Conservation (phyloP, 306 rosid genomes). For the Vigna angularis region DNA sequence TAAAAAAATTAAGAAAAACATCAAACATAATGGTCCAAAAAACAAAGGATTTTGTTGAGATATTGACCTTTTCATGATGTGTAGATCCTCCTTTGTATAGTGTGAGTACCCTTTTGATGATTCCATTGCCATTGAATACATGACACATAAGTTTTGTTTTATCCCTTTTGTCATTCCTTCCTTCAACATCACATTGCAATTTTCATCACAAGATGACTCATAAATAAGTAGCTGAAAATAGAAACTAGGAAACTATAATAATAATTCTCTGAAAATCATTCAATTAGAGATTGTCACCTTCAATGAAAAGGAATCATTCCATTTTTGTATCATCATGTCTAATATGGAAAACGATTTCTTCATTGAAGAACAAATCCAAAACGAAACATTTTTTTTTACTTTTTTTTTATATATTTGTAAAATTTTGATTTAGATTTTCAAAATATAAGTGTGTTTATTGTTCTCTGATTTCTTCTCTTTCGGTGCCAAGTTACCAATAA, state of each 20-base stretch:
- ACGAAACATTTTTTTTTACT: background rate
- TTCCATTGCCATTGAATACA: constrained; percentile 38
- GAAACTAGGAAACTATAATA: constrained; percentile 2
- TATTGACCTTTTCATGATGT: constrained; percentile 46
- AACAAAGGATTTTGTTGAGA: constrained; percentile 26
- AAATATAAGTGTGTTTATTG: background rate
- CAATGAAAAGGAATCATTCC: constrained; percentile 16
- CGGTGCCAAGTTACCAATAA: background rate
- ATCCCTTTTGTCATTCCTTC: constrained; percentile 36
- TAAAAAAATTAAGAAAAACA: constrained; percentile 19
- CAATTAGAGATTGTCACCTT: constrained; percentile 27
- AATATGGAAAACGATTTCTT: constrained; percentile 1
- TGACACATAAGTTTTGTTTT: constrained; percentile 35
- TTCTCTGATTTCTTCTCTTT: background rate
- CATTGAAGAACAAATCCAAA: background rate
- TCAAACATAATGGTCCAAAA: constrained; percentile 45
- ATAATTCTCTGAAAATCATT: constrained; percentile 33
- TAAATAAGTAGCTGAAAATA: constrained; percentile 30
- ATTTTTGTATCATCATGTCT: constrained; percentile 16
- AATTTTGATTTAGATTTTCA: background rate
- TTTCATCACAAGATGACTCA: constrained; percentile 28
- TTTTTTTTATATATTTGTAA: background rate
- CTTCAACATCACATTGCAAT: constrained; percentile 42
- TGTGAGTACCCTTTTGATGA: constrained; percentile 15
- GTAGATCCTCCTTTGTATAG: constrained; percentile 19